These are phyloP conservation scores for Euclidium syriacum DNA, from an alignment of 345 rosid genomes.

Conservation along the genomic window DNA sequence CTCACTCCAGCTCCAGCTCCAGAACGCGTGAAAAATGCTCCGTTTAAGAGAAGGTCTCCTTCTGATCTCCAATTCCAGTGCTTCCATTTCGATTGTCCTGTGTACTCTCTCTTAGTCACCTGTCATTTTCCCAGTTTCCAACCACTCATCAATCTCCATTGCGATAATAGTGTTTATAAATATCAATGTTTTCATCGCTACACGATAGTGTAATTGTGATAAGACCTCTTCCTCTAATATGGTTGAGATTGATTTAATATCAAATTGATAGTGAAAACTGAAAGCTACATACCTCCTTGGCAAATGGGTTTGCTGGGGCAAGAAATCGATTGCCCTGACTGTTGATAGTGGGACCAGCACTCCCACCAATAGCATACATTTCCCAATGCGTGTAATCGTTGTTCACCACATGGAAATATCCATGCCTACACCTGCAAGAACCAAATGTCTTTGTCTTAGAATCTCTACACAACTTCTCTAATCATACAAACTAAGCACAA, in stretches of 20 bases:
- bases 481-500: neutral
- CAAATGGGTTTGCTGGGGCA: slow-evolving; percentile 79
- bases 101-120: slow-evolving; percentile 47
- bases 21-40: slow-evolving; percentile 53
- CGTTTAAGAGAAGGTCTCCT: slow-evolving; percentile 54
- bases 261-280: neutral
- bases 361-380: slow-evolving; percentile 99
- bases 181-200: neutral
- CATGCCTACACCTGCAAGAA: slow-evolving; percentile 81
- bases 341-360: slow-evolving; percentile 94
- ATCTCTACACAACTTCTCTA: neutral
- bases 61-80: slow-evolving; percentile 67
- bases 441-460: neutral
- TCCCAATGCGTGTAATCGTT: slow-evolving; percentile 99
- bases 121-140: slow-evolving; percentile 17
- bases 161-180: neutral
- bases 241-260: neutral
- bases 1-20: slow-evolving; percentile 45
- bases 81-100: slow-evolving; percentile 30
- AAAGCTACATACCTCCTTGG: slow-evolving; percentile 51
- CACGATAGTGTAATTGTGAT: neutral
- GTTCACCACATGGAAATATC: slow-evolving; percentile 99
- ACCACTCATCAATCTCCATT: neutral
- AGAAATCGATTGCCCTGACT: slow-evolving; percentile 95
- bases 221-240: neutral